Conservation (phyloP, 2,329 filamentous ascomycete genomes). For the Parafenestella ontariensis region DNA sequence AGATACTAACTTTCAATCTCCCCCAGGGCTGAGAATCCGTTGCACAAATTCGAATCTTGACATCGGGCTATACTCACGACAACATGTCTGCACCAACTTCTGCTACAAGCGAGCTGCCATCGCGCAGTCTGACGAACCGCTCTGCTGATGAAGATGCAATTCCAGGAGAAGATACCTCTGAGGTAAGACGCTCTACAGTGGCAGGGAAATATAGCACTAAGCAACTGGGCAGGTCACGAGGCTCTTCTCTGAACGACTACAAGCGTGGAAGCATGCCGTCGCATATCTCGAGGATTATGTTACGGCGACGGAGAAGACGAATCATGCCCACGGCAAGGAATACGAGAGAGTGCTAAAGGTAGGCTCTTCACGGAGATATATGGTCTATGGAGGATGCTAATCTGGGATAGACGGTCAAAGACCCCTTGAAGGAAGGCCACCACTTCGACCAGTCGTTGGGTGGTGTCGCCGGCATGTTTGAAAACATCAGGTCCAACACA, state of each 20-base stretch:
- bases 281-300: constrained; percentile 93
- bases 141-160: constrained; percentile 54
- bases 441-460: constrained; percentile 93
- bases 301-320: constrained; percentile 81
- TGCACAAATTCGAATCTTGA: not conserved
- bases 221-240: constrained; percentile 45
- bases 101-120: constrained; percentile 38
- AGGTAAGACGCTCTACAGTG: constrained; percentile 28
- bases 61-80: not conserved
- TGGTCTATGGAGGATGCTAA: constrained; percentile 10
- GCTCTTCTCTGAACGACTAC: constrained; percentile 84
- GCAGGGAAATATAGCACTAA: not conserved
- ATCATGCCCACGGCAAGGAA: constrained; percentile 86
- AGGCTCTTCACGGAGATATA: constrained; percentile 7
- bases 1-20: not conserved
- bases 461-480: constrained; percentile 87
- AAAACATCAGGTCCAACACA: constrained; percentile 92
- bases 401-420: constrained; percentile 74
- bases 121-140: constrained; percentile 40
- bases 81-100: constrained; percentile 44
- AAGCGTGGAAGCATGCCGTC: constrained; percentile 95
- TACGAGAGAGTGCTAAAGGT: constrained; percentile 94
- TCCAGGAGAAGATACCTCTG: constrained; percentile 58
- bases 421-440: constrained; percentile 85
- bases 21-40: not conserved